phyloP scores from a whole-genome alignment of 2,329 filamentous ascomycete species.

The Fusarium penzigii region DNA sequence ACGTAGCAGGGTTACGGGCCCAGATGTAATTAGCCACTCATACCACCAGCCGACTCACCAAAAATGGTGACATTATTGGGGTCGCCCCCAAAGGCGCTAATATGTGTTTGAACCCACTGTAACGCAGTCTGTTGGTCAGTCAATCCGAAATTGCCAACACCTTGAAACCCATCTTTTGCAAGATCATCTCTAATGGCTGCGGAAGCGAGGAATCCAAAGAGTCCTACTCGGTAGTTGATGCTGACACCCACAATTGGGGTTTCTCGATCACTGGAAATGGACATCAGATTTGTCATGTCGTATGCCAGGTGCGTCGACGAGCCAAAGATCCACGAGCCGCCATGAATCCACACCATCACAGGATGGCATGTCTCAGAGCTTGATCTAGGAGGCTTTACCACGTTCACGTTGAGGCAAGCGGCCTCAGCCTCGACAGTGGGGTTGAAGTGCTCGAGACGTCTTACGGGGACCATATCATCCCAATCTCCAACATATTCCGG shows the following conservation, averaged over 20 bases:
- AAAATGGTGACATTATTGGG: neutral
- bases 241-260: neutral
- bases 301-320: too few relatives aligned
- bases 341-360: too few relatives aligned
- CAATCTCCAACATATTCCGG: too few relatives aligned
- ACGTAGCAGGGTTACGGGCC: neutral
- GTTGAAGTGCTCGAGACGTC: too few relatives aligned
- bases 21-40: neutral
- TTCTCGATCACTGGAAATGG: neutral
- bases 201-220: constrained; percentile 1
- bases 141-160: neutral
- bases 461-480: too few relatives aligned
- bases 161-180: neutral
- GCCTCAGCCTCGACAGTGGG: too few relatives aligned
- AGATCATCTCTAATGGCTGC: neutral
- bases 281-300: constrained; percentile 1
- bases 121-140: constrained; percentile 4
- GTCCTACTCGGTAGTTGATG: constrained; percentile 6
- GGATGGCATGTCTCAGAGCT: too few relatives aligned
- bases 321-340: too few relatives aligned
- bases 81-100: neutral
- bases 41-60: constrained; percentile 5
- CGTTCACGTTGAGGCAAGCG: too few relatives aligned
- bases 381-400: too few relatives aligned
- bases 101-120: constrained; percentile 2